These are phyloP conservation scores for Xylariaceae sp. DNA, from an alignment of 2,329 filamentous ascomycete species.

Conservation along the genomic window DNA sequence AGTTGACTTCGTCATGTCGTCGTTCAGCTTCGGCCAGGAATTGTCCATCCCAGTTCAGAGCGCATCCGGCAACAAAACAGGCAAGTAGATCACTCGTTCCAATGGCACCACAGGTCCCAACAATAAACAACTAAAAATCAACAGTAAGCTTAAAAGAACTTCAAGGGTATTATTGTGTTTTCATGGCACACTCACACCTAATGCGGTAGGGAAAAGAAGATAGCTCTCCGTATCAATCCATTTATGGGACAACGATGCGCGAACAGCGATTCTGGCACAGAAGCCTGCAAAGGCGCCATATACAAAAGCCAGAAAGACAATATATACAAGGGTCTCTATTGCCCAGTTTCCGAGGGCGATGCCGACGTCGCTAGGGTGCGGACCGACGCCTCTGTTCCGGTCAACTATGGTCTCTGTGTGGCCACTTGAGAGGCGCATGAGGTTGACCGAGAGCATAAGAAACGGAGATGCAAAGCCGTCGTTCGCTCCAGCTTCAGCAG, in stretches of 20 bases:
- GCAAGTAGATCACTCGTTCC: slow-evolving; percentile 67
- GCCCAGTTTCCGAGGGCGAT: slow-evolving; percentile 63
- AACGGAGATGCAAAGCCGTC: slow-evolving; percentile 70
- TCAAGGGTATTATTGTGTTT: background rate
- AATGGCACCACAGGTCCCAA: slow-evolving; percentile 63
- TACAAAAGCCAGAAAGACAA: slow-evolving; percentile 58
- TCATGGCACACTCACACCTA: slow-evolving; percentile 47
- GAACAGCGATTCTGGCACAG: slow-evolving; percentile 54
- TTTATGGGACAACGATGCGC: slow-evolving; percentile 51
- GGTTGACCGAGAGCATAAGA: slow-evolving; percentile 62
- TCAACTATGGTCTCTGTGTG: slow-evolving; percentile 36
- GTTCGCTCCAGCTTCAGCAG: slow-evolving; percentile 66
- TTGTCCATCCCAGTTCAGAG: slow-evolving; percentile 68
- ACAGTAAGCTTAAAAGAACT: slow-evolving; percentile 3
- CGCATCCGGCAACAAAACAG: slow-evolving; percentile 65
- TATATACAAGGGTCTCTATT: slow-evolving; percentile 66
- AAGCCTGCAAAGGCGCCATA: slow-evolving; percentile 62
- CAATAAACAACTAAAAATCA: slow-evolving; percentile 56
- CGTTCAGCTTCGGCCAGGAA: slow-evolving; percentile 62
- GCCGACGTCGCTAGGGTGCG: slow-evolving; percentile 58
- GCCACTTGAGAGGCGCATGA: slow-evolving; percentile 60
- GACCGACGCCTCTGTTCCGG: slow-evolving; percentile 48
- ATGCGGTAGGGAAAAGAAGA: slow-evolving; percentile 57
- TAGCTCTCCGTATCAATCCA: slow-evolving; percentile 65
- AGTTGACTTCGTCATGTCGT: slow-evolving; percentile 67